Percentiles rank a stretch among this genome's conserved stretches.
Conservation (phyloP, 1,284 basidiomycete genomes). For the Ganoderma resinaceum region DNA sequence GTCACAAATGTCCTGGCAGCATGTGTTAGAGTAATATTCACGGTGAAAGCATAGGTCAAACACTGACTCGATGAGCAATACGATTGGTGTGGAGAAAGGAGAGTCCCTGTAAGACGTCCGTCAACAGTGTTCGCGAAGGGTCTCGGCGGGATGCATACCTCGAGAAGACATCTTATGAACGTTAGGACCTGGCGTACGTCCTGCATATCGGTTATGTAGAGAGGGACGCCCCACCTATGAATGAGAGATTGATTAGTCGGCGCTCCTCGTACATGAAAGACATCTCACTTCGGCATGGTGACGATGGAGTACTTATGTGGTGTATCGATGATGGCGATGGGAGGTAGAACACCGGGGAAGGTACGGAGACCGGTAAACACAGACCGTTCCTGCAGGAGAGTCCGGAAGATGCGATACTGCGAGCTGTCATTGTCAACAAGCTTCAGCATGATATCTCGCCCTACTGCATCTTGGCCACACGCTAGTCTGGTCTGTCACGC, state of each 20-base stretch:
- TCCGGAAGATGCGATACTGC: constrained; percentile 1
- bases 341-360: constrained; percentile 11
- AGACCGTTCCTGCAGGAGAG: background rate
- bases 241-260: background rate
- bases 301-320: background rate
- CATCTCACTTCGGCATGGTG: background rate
- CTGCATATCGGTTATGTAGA: background rate
- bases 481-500: background rate
- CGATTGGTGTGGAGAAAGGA: background rate
- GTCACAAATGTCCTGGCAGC: constrained; percentile 9
- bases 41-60: background rate
- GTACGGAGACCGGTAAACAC: background rate
- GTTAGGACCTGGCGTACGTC: background rate
- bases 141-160: background rate
- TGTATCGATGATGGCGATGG: background rate
- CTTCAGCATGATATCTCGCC: constrained; percentile 15
- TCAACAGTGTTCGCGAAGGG: background rate
- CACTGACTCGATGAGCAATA: background rate
- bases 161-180: background rate
- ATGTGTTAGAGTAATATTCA: background rate
- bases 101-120: background rate
- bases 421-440: constrained; percentile 9
- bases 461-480: background rate
- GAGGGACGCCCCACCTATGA: background rate
- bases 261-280: background rate